These are phyloP conservation scores for Phytophthora macrochlamydospora DNA, from an alignment of 352 stramenopile genomes.

Conservation along the genomic window DNA sequence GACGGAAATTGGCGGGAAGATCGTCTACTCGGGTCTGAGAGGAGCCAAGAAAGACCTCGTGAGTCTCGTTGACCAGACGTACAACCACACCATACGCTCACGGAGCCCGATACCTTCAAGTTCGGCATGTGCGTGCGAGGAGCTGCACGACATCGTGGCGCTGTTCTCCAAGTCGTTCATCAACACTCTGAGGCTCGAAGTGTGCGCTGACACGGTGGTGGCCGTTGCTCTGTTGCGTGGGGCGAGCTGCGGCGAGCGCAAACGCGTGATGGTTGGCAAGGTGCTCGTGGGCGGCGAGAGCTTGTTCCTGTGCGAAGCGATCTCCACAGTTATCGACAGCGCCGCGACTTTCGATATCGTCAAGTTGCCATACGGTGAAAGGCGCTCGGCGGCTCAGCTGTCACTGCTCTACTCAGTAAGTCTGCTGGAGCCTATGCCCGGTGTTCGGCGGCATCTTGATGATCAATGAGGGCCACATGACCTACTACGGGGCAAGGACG, in stretches of 20 bases:
- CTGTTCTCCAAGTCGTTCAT: conserved; percentile 72
- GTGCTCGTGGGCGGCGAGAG: conserved; percentile 48
- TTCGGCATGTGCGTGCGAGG: conserved; percentile 54
- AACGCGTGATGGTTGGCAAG: conserved; percentile 86
- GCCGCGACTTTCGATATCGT: conserved; percentile 63
- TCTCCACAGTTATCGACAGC: conserved; percentile 61
- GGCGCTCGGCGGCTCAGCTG: conserved; percentile 35
- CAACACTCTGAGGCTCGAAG: conserved; percentile 83
- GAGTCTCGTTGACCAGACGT: conserved; percentile 59
- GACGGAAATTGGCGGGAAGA: conserved; percentile 53
- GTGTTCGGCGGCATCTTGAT: conserved; percentile 96
- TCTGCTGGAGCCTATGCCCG: conserved; percentile 57
- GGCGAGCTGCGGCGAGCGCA: conserved; percentile 89
- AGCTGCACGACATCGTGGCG: conserved; percentile 69
- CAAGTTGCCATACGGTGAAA: conserved; percentile 52
- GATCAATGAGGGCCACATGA: conserved; percentile 91
- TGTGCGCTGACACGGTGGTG: conserved; percentile 93
- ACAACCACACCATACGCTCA: conserved; percentile 34
- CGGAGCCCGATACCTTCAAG: conserved; percentile 34
- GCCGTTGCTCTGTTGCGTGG: conserved; percentile 86
- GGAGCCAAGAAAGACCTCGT: conserved; percentile 64
- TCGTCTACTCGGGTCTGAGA: conserved; percentile 62
- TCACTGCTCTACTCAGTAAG: conserved; percentile 47
- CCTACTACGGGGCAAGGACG: conserved; percentile 91
- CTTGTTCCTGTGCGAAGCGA: conserved; percentile 82